Conservation (phyloP, 257 asterid genomes). For the Ilex asprella region DNA sequence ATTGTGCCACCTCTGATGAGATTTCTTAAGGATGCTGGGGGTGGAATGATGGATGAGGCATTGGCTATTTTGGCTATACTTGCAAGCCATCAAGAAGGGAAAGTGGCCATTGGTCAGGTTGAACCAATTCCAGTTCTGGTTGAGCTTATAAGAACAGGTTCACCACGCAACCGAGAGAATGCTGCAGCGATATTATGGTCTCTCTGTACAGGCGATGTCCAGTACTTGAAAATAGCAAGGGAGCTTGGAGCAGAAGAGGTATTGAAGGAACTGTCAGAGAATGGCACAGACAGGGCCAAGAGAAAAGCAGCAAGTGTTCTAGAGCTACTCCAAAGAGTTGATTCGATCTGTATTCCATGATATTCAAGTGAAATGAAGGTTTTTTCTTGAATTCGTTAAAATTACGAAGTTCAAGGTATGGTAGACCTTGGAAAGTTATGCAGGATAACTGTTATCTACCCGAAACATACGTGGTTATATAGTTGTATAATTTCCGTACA, state of each 20-base stretch:
- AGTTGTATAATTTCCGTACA: too few species aligned
- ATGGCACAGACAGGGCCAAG: constrained; percentile 89
- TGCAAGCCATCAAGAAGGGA: constrained; percentile 89
- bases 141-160: constrained; percentile 73
- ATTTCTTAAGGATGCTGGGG: constrained; percentile 72
- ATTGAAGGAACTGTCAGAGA: constrained; percentile 69
- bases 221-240: constrained; percentile 41
- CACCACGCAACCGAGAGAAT: constrained; percentile 84
- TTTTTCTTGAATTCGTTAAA: too few species aligned
- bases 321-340: constrained; percentile 65
- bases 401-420: too few species aligned
- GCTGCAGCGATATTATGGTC: constrained; percentile 85
- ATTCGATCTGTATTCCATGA: background rate
- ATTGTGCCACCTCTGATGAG: constrained; percentile 72
- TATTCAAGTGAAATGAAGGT: too few species aligned
- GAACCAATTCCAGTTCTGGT: constrained; percentile 62
- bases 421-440: too few species aligned
- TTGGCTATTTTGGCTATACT: constrained; percentile 84
- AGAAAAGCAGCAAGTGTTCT: constrained; percentile 72
- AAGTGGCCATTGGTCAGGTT: constrained; percentile 53
- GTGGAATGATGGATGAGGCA: constrained; percentile 96
- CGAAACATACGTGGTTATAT: too few species aligned
- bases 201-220: constrained; percentile 53
- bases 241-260: constrained; percentile 85
- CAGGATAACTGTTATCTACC: too few species aligned